These are phyloP conservation scores for Calycina herbarum DNA, from an alignment of 2,329 filamentous ascomycete genomes.

Conservation along the genomic window DNA sequence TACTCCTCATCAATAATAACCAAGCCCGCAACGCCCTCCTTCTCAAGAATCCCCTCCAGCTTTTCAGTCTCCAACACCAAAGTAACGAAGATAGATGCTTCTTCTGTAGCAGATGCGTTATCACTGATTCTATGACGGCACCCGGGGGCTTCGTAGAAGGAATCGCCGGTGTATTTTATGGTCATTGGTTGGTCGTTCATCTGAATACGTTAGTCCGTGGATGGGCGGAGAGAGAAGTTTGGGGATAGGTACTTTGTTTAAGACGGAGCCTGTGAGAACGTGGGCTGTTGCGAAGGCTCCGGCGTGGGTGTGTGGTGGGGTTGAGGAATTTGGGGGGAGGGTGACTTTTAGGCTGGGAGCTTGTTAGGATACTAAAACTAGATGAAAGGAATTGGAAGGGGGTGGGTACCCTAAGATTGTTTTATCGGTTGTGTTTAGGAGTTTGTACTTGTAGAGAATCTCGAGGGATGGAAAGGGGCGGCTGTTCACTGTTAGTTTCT, in stretches of 20 bases:
- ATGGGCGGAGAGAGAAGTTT: not conserved
- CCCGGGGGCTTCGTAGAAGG: not conserved
- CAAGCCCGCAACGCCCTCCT: constrained; percentile 32
- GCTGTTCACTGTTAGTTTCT: not conserved
- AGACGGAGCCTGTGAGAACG: constrained; percentile 41
- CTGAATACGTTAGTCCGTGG: not conserved
- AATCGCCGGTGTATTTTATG: not conserved
- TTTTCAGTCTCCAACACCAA: constrained; percentile 45
- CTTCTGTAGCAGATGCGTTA: constrained; percentile 33
- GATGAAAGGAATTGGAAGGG: not conserved
- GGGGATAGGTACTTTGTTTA: constrained; percentile 38
- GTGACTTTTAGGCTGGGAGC: not conserved
- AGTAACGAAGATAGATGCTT: constrained; percentile 41
- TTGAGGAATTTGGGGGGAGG: constrained; percentile 42
- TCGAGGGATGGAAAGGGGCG: not conserved
- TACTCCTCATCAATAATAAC: constrained; percentile 42
- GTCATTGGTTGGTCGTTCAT: not conserved
- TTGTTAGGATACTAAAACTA: not conserved
- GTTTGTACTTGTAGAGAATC: constrained; percentile 1
- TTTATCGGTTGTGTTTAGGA: not conserved
- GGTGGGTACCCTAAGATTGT: not conserved
- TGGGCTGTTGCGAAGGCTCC: constrained; percentile 44
- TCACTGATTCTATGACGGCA: not conserved
- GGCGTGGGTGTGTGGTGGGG: constrained; percentile 48
- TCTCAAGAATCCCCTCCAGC: constrained; percentile 34